Percentiles rank a stretch among this genome's conserved stretches.
phyloP scores from a whole-genome alignment of 331 rosid genomes.

The Rhamnella rubrinervis region DNA sequence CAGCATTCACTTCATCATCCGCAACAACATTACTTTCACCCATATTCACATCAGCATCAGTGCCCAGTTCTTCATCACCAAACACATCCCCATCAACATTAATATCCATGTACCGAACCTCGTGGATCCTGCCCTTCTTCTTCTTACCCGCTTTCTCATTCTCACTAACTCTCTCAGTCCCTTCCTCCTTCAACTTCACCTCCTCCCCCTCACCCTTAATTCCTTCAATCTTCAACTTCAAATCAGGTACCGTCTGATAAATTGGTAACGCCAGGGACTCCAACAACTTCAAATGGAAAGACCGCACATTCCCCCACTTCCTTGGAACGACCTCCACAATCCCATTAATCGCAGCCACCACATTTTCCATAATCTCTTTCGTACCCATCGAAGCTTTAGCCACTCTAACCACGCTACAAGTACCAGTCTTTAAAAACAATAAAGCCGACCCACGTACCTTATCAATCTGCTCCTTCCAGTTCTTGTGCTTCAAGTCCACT shows the following conservation, averaged over 20 bases:
- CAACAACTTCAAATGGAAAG: conserved; percentile 64
- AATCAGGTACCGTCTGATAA: conserved; percentile 59
- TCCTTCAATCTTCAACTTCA: conserved; percentile 53
- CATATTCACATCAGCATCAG: conserved; percentile 8
- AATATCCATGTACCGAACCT: conserved; percentile 68
- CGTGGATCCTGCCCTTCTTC: conserved; percentile 79
- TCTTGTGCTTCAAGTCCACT: conserved; percentile 54
- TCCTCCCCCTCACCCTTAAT: conserved; percentile 16
- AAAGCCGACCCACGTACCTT: conserved; percentile 44
- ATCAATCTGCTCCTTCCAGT: conserved; percentile 85
- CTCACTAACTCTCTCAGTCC: conserved; percentile 11
- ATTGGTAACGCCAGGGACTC: conserved; percentile 64
- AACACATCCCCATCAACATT: conserved; percentile 18
- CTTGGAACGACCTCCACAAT: conserved; percentile 53
- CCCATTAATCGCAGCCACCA: conserved; percentile 46
- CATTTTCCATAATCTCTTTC: conserved; percentile 61
- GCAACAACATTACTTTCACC: conserved; percentile 17
- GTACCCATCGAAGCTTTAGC: conserved; percentile 51
- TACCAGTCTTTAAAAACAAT: conserved; percentile 60
- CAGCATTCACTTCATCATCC: conserved; percentile 24
- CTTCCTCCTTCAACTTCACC: conserved; percentile 9
- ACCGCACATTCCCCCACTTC: conserved; percentile 72
- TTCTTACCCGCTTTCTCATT: conserved; percentile 19
- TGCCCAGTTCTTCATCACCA: conserved; percentile 24
- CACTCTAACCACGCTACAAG: conserved; percentile 69